Percentiles rank a stretch among this genome's conserved stretches.
phyloP scores from a whole-genome alignment of 2,329 filamentous ascomycete species.

The Fusarium verticillioides region DNA sequence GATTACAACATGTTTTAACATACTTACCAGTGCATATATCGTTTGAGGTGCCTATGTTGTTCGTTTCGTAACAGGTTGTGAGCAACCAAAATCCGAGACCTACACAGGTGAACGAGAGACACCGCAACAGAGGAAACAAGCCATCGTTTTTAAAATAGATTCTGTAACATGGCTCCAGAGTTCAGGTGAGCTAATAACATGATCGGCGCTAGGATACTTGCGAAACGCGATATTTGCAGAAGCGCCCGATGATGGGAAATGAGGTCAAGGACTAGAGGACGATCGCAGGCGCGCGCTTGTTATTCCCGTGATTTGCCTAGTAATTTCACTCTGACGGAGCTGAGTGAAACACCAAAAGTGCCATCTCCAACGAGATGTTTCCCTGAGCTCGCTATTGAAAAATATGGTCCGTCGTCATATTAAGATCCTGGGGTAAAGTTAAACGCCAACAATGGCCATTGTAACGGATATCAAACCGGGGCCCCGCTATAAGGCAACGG shows the following conservation, averaged over 20 bases:
- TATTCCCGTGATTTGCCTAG: background rate
- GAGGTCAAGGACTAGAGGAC: slow-evolving; percentile 10
- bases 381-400: background rate
- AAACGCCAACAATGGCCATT: slow-evolving; percentile 10
- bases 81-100: background rate
- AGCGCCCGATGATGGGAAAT: slow-evolving; percentile 13
- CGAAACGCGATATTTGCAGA: slow-evolving; percentile 2
- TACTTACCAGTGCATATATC: background rate
- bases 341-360: background rate
- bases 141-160: background rate
- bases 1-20: background rate
- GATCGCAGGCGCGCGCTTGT: slow-evolving; percentile 19
- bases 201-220: slow-evolving; percentile 24
- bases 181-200: slow-evolving; percentile 4
- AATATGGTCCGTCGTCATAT: background rate
- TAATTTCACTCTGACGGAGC: background rate
- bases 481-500: slow-evolving; percentile 1
- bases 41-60: background rate
- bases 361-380: background rate
- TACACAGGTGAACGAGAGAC: background rate
- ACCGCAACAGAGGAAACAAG: background rate
- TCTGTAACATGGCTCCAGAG: background rate
- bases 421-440: background rate
- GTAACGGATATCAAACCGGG: background rate
- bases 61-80: background rate